Evolutionary conservation across 1,139 yeast genomes (phyloP), one percentile per base, ranked within the genome.

Genomic region (Blastobotrys apis): DNA sequence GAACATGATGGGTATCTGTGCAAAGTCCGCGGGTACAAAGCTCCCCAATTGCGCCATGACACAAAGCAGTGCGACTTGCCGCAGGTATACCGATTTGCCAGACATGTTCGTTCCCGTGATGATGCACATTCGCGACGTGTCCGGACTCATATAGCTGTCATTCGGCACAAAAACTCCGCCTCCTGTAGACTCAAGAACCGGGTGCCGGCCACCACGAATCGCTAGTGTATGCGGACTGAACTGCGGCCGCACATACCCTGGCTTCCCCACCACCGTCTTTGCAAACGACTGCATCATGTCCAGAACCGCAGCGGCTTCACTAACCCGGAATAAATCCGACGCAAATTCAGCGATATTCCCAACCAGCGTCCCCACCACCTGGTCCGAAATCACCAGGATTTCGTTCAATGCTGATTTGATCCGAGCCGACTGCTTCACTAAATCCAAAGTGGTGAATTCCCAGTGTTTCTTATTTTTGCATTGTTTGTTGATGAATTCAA

Each of bases 71-170:
- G 97, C 97, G 59, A 83, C 84, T 54, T 90, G 97, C 39, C 97
- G 73, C 40, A 92, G 65, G 57, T 79, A 92, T 0, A 97, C 90
- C 33, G 95, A 84, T 58, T 92, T 92, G 0, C 98, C 98, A 3
- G 97, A 97, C 97, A 90, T 92, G 59, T 92, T 92, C 1, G 97
- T 97, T 1, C 98, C 98, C 0, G 88, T 81, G 22, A 84, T 74
- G 9, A 86, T 72, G 50, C 83, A 64, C 2, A 55, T 52, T 33
- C 84, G 65, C 13, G 74, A 68, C 1, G 67, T 60, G 39, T 68
- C 63, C n/a, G 65, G 60, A 2, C 68, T 55, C 68, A 85, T 74
- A 2, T 62, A 47, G 8, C 83, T 74, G 52, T 81, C 79, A 58
- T 90, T 90, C 1, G 95, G 75, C 5, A 90, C 86, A 59, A 80